Base-by-base conservation (phyloP, 129 eudicot genomes). In the Gnaphalium uliginosum region DNA sequence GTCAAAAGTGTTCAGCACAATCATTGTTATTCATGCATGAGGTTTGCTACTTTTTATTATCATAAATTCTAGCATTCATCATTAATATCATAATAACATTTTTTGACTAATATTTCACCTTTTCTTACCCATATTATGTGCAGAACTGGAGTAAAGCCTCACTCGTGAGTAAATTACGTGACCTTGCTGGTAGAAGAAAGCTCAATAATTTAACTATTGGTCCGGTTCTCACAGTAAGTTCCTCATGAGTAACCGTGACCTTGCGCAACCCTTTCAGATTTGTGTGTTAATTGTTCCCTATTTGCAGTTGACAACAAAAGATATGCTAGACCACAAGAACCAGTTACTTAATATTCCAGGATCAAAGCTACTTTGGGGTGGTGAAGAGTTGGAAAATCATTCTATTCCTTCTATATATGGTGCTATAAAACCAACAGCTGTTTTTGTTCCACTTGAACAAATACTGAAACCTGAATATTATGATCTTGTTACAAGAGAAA, bases 1-100 rank as follows among this genome's bases (percentile, higher is more conserved):
- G 98, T 23, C 96, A 92, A 68, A 89, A 92, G 77, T 92, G 98
- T 81, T 92, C 98, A 26, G 98, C 96, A 66, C 96, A 92, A 62
- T 92, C 98, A 15, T 74, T 92, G 51, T 81, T 92, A 27, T 92
- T 92, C 78, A 72, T 92, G 81, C 98, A 92, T 48, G 96, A 90
- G 92, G 98, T 90, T 35, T 68, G 78, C 74, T 65, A 5, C 78
- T 48, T 39, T 5, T 53, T 30, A 10, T 29, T 43, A 25, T 39
- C 5, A 59, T 59, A 2, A 27, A 26, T 22, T 81, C 15, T 18
- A 4, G 48, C 46, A 4, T 33, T 51, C 15, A 10, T 69, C 11
- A 48, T 60, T 4, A 2, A 39, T n/a, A 59, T 37, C 23, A 21
- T 72, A 5, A 43, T 43, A 43, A 43, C 51, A 43, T 43, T 11